Percentiles rank a stretch among this genome's conserved stretches.
Conservation (phyloP, 768 basidiomycete species). For the Trametes gibbosa region DNA sequence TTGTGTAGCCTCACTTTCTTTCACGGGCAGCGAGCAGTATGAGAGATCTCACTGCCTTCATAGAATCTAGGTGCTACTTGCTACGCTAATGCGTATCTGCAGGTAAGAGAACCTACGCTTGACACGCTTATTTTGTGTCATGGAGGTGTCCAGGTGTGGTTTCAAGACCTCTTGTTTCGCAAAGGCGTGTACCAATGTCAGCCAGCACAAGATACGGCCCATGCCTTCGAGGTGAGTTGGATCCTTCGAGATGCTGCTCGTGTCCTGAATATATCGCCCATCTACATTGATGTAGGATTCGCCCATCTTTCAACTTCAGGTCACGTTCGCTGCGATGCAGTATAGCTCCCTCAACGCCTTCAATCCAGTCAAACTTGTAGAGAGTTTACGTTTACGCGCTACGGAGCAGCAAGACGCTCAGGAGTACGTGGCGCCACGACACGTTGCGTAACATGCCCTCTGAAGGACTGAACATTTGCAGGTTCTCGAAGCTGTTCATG, state of each 20-base stretch:
- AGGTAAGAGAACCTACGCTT: slow-evolving; percentile 45
- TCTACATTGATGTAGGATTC: slow-evolving; percentile 49
- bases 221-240: slow-evolving; percentile 39
- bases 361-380: slow-evolving; percentile 82
- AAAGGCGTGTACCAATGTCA: slow-evolving; percentile 78
- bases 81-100: slow-evolving; percentile 93
- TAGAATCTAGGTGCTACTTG: slow-evolving; percentile 97
- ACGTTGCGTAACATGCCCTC: neutral
- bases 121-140: neutral
- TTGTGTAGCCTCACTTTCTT: neutral
- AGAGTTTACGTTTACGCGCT: slow-evolving; percentile 76
- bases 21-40: neutral
- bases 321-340: slow-evolving; percentile 84
- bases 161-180: slow-evolving; percentile 78
- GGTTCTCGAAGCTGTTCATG: slow-evolving; percentile 95
- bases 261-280: neutral
- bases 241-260: slow-evolving; percentile 5
- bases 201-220: slow-evolving; percentile 48
- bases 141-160: slow-evolving; percentile 71
- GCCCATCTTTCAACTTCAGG: slow-evolving; percentile 75
- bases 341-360: slow-evolving; percentile 65
- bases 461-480: slow-evolving; percentile 29
- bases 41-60: neutral
- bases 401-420: slow-evolving; percentile 96
- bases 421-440: slow-evolving; percentile 56